Conservation (phyloP, 441 rosid genomes). For the Isatis lusitanica region DNA sequence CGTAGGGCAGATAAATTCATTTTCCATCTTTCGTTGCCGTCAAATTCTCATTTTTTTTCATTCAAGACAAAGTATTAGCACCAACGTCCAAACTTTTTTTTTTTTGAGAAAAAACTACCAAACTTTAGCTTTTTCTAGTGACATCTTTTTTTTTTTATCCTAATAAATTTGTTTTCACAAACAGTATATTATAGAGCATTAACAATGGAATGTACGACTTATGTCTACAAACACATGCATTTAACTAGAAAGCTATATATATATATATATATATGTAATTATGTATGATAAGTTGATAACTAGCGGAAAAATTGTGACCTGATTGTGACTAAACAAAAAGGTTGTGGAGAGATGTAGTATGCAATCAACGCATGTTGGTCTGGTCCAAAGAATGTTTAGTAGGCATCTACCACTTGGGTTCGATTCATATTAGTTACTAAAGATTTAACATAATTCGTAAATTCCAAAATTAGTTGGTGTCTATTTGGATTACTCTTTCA, state of each 20-base stretch:
- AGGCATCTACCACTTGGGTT: too few relatives aligned
- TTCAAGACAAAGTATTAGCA: too few relatives aligned
- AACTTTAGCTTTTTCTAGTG: constrained; percentile 23
- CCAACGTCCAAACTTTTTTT: constrained; percentile 8
- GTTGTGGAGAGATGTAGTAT: too few relatives aligned
- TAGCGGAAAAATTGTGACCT: background rate
- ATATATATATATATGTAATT: background rate
- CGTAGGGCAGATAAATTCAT: constrained; percentile 22
- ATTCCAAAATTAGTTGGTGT: too few relatives aligned
- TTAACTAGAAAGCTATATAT: background rate
- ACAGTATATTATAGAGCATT: background rate
- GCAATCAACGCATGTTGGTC: too few relatives aligned
- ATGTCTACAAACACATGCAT: background rate
- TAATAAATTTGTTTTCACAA: background rate
- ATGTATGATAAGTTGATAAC: background rate
- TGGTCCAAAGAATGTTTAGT: too few relatives aligned
- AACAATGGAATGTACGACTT: too few relatives aligned
- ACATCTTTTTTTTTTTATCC: background rate
- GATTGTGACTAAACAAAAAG: background rate
- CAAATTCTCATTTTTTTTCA: background rate
- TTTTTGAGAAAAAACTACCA: background rate
- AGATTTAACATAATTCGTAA: too few relatives aligned
- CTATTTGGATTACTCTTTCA: too few relatives aligned
- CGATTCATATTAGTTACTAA: too few relatives aligned
- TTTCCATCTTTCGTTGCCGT: background rate